Evolutionary conservation across 2,329 filamentous ascomycete species (phyloP).

Genomic region (Juglanconis oblonga): DNA sequence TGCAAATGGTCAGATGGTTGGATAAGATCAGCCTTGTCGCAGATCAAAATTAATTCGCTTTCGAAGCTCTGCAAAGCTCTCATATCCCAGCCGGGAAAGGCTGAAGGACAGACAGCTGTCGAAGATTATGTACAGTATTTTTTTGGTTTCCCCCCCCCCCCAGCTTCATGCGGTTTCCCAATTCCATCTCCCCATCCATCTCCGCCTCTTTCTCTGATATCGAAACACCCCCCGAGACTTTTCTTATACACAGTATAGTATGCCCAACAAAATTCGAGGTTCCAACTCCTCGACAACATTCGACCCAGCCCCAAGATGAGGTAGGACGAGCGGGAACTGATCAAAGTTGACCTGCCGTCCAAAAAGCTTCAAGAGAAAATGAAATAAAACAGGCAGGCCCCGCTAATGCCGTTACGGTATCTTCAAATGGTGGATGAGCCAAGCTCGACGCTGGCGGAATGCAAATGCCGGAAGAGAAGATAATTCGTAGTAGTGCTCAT

Average conservation of each 20-base stretch:
- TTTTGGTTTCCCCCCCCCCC: too few species aligned
- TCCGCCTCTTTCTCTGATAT: background rate
- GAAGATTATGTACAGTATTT: constrained; percentile 15
- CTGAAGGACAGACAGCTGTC: constrained; percentile 6
- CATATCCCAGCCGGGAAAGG: background rate
- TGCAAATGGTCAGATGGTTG: background rate
- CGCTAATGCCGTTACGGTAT: constrained; percentile 19
- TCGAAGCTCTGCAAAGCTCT: constrained; percentile 8
- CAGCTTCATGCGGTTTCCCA: background rate
- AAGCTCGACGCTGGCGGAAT: constrained; percentile 2
- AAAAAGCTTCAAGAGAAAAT: constrained; percentile 1
- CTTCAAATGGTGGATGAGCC: constrained; percentile 12
- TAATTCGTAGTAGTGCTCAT: constrained; percentile 15
- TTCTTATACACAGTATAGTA: constrained; percentile 11
- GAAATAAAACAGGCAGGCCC: constrained; percentile 13
- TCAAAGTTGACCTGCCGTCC: background rate
- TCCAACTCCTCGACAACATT: background rate
- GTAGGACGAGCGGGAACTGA: background rate
- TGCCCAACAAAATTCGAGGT: background rate
- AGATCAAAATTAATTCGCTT: constrained; percentile 16
- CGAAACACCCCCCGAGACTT: constrained; percentile 4
- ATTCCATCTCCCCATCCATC: background rate
- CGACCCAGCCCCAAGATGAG: background rate
- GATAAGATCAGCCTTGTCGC: constrained; percentile 11
- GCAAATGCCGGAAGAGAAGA: constrained; percentile 18